phyloP scores from a whole-genome alignment of 225 moss, liverwort and hornwort species.

The Marchantia paleacea region DNA sequence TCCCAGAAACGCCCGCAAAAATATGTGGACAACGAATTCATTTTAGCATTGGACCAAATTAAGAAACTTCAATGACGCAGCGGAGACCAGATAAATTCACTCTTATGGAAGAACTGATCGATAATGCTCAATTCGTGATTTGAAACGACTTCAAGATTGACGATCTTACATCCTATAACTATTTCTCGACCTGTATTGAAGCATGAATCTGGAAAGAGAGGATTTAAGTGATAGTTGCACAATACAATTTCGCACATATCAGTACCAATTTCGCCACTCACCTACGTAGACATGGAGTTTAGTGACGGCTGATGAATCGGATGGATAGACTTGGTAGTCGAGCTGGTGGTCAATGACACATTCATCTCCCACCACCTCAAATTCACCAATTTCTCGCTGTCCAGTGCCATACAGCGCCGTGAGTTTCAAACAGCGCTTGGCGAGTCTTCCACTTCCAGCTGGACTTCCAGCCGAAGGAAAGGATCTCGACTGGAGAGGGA shows the following conservation, averaged over 20 bases:
- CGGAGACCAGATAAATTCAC: neutral
- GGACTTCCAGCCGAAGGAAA: slow-evolving; percentile 37
- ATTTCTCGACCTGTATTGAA: neutral
- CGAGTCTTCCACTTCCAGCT: slow-evolving; percentile 33
- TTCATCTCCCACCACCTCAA: slow-evolving; percentile 57
- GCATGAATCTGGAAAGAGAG: neutral
- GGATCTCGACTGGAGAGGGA: slow-evolving; percentile 38
- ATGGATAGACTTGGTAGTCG: slow-evolving; percentile 47
- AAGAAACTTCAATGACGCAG: neutral
- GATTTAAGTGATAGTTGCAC: neutral
- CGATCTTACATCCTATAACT: neutral
- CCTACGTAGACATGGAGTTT: slow-evolving; percentile 91
- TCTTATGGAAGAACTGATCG: neutral
- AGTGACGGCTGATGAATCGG: slow-evolving; percentile 27
- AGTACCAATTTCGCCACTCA: slow-evolving; percentile 23
- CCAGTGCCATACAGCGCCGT: slow-evolving; percentile 74
- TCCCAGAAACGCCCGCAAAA: neutral
- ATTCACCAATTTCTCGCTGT: slow-evolving; percentile 72
- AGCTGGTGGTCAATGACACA: slow-evolving; percentile 67
- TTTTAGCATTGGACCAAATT: neutral
- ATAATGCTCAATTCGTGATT: slow-evolving; percentile 14
- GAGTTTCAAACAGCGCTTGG: slow-evolving; percentile 57
- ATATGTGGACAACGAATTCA: slow-evolving; percentile 5
- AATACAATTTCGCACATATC: neutral
- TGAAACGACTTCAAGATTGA: neutral